phyloP scores from a whole-genome alignment of 1,139 yeast genomes.

The Hansenula lynferdii region DNA sequence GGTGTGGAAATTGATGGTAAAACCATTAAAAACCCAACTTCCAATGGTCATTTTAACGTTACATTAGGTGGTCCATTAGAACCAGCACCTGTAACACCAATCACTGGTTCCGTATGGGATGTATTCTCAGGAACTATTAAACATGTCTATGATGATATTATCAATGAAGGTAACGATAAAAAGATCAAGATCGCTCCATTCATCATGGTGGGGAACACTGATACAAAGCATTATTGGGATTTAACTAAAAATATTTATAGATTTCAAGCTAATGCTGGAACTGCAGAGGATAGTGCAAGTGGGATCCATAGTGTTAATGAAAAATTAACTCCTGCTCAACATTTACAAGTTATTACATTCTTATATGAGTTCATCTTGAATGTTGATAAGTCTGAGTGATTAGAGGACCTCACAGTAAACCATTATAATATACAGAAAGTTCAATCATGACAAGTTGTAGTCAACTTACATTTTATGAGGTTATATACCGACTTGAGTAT shows the following conservation, averaged over 20 bases:
- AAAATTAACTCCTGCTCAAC: constrained; percentile 44
- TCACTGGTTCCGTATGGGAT: constrained; percentile 42
- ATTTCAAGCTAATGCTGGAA: constrained; percentile 30
- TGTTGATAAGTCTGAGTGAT: constrained; percentile 16
- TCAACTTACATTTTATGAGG: no score
- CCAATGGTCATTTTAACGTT: constrained; percentile 43
- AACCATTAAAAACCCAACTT: constrained; percentile 28
- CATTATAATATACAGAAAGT: no score
- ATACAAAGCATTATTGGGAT: constrained; percentile 74
- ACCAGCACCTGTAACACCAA: constrained; percentile 53
- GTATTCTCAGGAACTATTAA: constrained; percentile 49
- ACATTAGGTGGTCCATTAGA: constrained; percentile 34
- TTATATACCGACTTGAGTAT: no score
- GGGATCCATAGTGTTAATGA: constrained; percentile 58
- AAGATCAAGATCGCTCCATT: constrained; percentile 51
- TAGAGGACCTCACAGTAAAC: no score
- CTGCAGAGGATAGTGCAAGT: constrained; percentile 8
- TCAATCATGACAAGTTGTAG: no score
- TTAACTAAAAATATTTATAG: constrained; percentile 72
- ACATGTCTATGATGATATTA: constrained; percentile 39
- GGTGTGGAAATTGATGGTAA: constrained; percentile 37
- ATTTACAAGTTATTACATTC: constrained; percentile 55
- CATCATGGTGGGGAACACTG: constrained; percentile 78
- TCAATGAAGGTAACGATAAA: constrained; percentile 30
- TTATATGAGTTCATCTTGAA: constrained; percentile 47